Percentiles rank a stretch among this genome's conserved stretches.
Conservation (phyloP, 805 yeast genomes). For the Candida jianshihensis region DNA sequence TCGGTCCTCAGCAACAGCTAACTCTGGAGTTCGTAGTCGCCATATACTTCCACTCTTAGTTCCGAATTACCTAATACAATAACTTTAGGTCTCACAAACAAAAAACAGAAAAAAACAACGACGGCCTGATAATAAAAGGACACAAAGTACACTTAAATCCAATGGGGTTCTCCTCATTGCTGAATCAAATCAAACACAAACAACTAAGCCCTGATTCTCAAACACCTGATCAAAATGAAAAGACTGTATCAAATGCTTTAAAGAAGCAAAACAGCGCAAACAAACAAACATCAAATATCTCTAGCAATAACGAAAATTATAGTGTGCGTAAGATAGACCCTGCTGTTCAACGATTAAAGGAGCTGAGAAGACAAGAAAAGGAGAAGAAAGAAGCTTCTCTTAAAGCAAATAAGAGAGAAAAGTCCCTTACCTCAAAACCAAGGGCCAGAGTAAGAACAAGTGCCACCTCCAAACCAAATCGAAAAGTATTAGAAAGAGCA, state of each 20-base stretch:
- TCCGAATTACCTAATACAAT: too few relatives aligned
- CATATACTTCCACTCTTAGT: too few relatives aligned
- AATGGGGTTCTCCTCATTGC: slow-evolving; percentile 16
- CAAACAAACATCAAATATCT: background rate
- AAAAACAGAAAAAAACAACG: background rate
- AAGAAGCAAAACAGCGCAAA: too few relatives aligned
- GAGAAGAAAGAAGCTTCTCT: slow-evolving; percentile 29
- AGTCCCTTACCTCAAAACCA: background rate
- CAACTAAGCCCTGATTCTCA: slow-evolving; percentile 1
- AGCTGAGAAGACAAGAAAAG: slow-evolving; percentile 51
- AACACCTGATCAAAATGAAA: too few relatives aligned
- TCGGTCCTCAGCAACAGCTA: too few relatives aligned
- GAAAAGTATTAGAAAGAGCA: background rate
- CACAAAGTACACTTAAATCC: background rate
- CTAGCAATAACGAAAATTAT: background rate
- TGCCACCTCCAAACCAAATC: slow-evolving; percentile 1
- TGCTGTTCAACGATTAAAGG: slow-evolving; percentile 63
- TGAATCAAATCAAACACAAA: slow-evolving; percentile 16
- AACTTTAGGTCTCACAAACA: too few relatives aligned
- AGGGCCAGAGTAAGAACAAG: slow-evolving; percentile 1
- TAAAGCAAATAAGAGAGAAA: slow-evolving; percentile 23
- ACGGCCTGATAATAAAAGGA: background rate
- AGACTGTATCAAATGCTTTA: too few relatives aligned
- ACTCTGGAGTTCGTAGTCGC: too few relatives aligned
- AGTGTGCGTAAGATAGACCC: slow-evolving; percentile 44